Percentiles rank a stretch among this genome's conserved stretches.
These are phyloP conservation scores for Heteromeles arbutifolia DNA, from an alignment of 306 rosid species.

Conservation along the genomic window DNA sequence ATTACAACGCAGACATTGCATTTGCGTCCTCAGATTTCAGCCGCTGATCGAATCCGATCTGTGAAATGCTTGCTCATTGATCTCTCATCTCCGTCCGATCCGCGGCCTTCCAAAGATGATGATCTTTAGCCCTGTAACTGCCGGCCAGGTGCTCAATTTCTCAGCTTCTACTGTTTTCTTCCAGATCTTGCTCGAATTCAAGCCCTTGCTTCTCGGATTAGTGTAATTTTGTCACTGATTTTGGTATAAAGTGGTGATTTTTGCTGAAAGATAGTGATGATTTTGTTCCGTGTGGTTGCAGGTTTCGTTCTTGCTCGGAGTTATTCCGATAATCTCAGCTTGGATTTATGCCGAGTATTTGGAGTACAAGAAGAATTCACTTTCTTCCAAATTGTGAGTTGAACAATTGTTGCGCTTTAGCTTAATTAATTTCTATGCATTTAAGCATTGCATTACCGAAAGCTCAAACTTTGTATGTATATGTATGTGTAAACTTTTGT, in stretches of 20 bases:
- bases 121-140: slow-evolving; percentile 56
- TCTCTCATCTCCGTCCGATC: neutral
- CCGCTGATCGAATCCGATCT: slow-evolving; percentile 1
- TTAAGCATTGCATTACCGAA: neutral
- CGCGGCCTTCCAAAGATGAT: slow-evolving; percentile 26
- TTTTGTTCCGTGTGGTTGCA: slow-evolving; percentile 8
- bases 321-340: slow-evolving; percentile 46
- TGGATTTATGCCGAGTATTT: slow-evolving; percentile 83
- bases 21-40: neutral
- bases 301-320: slow-evolving; percentile 69
- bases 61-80: slow-evolving; percentile 16
- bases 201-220: neutral
- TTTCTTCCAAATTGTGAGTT: slow-evolving; percentile 68
- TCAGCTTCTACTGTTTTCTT: neutral
- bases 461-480: neutral
- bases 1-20: neutral
- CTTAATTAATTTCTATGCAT: neutral
- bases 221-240: neutral
- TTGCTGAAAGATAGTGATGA: neutral
- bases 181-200: slow-evolving; percentile 31
- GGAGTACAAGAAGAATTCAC: slow-evolving; percentile 54
- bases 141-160: slow-evolving; percentile 61
- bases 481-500: neutral
- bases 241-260: neutral
- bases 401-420: neutral